These are phyloP conservation scores for Chalaropsis thielavioides DNA, from an alignment of 2,329 filamentous ascomycete genomes.

Conservation along the genomic window DNA sequence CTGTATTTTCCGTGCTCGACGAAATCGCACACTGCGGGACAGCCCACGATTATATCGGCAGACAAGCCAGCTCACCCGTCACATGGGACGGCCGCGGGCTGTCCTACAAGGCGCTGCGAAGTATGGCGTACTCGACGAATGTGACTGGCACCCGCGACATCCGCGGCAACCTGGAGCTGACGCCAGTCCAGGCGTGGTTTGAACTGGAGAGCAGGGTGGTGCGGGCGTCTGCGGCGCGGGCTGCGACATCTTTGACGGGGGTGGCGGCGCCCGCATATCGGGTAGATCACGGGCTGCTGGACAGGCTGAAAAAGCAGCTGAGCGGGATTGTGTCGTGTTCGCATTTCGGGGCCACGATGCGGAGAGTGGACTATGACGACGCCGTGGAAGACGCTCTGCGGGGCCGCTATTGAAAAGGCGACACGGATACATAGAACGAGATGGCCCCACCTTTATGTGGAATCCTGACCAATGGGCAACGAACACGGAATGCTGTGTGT, in stretches of 20 bases:
- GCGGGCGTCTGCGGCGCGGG: neutral
- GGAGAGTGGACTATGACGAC: slow-evolving; percentile 11
- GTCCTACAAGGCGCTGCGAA: slow-evolving; percentile 11
- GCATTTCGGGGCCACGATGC: slow-evolving; percentile 13
- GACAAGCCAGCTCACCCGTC: neutral
- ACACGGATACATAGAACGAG: neutral
- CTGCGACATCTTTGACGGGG: neutral
- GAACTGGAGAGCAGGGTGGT: slow-evolving; percentile 11
- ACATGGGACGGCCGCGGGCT: slow-evolving; percentile 15
- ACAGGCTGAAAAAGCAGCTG: slow-evolving; percentile 12
- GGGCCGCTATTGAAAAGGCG: neutral
- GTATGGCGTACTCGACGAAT: slow-evolving; percentile 6
- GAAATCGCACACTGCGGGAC: slow-evolving; percentile 10
- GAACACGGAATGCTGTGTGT: neutral
- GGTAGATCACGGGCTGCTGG: slow-evolving; percentile 5
- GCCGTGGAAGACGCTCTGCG: slow-evolving; percentile 11
- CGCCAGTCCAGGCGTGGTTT: slow-evolving; percentile 17
- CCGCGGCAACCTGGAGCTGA: slow-evolving; percentile 11
- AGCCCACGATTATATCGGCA: slow-evolving; percentile 2
- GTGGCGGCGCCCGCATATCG: neutral
- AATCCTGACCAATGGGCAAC: neutral
- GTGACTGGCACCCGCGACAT: neutral
- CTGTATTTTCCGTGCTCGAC: slow-evolving; percentile 11
- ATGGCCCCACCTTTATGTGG: neutral
- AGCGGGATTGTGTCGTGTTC: slow-evolving; percentile 1